Evolutionary conservation across 2,329 filamentous ascomycete genomes (phyloP), one percentile per base, ranked within the genome.

Genomic region (Alternaria brassicae): DNA sequence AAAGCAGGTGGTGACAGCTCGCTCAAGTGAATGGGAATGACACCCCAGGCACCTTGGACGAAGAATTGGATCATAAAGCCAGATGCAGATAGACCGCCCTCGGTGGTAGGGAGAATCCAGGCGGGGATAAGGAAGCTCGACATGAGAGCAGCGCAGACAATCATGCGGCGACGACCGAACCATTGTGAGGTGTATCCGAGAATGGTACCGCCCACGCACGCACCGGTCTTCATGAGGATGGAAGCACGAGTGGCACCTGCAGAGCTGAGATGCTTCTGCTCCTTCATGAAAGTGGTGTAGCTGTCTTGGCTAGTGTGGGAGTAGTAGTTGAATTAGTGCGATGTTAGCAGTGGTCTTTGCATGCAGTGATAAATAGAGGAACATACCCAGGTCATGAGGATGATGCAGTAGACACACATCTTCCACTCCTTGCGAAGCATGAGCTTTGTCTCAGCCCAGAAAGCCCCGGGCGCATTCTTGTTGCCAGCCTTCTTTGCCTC

Each of bases 201-300:
- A 61, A 90, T 86, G 40, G 87, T 89, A 25, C 90, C 90, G 32
- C 90, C 91, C 1, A 92, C 86, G 67, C 89, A 91, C 41, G 91
- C 90, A 25, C 91, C 91, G 1, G 85, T 87, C 79, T 93, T 93
- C 88, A 92, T 92, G 58, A 93, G 78, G 66, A 93, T 93, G n/a
- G 86, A 89, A 15, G 90, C 90, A n/a, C 89, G 86, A 7, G 85
- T 89, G 4, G 90, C 89, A 1, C 82, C 83, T 1, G 80, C 72
- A 69, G 91, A 89, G 54, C 82, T 71, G 58, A 93, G 82, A 63
- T 88, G 86, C 78, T 93, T 93, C 68, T 91, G 84, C 4, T 84
- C 84, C 37, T 89, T 82, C 88, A 93, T 90, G 74, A 93, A 92
- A 3, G 91, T 93, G 0, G 91, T 92, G 80, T 93, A 93, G 48